These are phyloP conservation scores for Scheffersomyces lignosus DNA, from an alignment of 805 yeast genomes.

Conservation along the genomic window DNA sequence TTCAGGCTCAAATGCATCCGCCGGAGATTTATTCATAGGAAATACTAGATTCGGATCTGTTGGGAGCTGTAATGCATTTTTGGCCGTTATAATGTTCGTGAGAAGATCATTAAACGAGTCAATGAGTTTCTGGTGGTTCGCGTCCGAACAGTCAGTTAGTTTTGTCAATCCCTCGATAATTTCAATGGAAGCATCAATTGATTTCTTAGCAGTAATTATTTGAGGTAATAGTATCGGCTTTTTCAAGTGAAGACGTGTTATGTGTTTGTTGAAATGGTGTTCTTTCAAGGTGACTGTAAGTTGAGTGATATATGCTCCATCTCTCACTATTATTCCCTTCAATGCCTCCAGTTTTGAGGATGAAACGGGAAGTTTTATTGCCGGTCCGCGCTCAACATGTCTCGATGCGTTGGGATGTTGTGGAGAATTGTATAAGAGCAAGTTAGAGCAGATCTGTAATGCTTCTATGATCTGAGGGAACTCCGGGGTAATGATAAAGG, in stretches of 20 bases:
- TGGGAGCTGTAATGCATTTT: slow-evolving; percentile 38
- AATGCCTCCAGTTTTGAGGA: slow-evolving; percentile 54
- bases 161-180: slow-evolving; percentile 9
- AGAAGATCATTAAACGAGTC: slow-evolving; percentile 26
- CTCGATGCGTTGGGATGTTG: slow-evolving; percentile 29
- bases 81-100: slow-evolving; percentile 21
- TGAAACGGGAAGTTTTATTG: slow-evolving; percentile 58
- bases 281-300: slow-evolving; percentile 46
- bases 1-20: slow-evolving; percentile 43
- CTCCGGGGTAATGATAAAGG: slow-evolving; percentile 24
- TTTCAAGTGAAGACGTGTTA: slow-evolving; percentile 27
- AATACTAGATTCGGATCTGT: slow-evolving; percentile 58
- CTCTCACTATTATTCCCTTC: slow-evolving; percentile 61
- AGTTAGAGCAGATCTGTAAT: slow-evolving; percentile 36
- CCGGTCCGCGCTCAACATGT: slow-evolving; percentile 33
- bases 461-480: slow-evolving; percentile 38
- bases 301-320: slow-evolving; percentile 52
- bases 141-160: slow-evolving; percentile 3
- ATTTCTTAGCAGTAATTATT: slow-evolving; percentile 45
- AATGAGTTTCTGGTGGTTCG: slow-evolving; percentile 19
- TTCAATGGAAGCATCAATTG: slow-evolving; percentile 18
- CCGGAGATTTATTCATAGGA: slow-evolving; percentile 50
- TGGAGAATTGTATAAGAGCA: slow-evolving; percentile 37
- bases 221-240: slow-evolving; percentile 43
- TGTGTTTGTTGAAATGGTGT: slow-evolving; percentile 35